Evolutionary conservation across 441 rosid species (phyloP), one percentile per base, ranked within the genome.

Genomic region (Daphne laureola): DNA sequence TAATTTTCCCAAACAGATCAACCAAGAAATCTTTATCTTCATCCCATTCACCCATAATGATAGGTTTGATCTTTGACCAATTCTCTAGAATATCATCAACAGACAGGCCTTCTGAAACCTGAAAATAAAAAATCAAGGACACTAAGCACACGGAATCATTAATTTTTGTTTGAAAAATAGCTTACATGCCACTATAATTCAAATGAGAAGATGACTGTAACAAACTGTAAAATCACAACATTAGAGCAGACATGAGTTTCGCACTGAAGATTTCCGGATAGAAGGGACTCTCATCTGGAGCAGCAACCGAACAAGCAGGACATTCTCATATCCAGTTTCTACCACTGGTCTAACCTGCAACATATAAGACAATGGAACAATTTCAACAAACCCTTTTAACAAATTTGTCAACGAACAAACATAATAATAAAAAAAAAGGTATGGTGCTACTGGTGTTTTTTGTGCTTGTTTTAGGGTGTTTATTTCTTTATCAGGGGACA

Each of bases 321-420:
- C 40, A 77, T 77, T 88, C 52, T 92, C 98, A 50, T 88, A 92
- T 31, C 96, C 96, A 56, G 95, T 92, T 75, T 88, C 98, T 61
- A 92, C 94, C 57, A 88, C 94, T 18, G 95, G 96, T 54, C 96
- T 77, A 56, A 92, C 86, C 98, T 88, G 66, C 71, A 63, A 67
- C n/a, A 54, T 16, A 52, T n/a, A 36, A 59, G 26, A 25, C 65
- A 64, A 60, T 47, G 31, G 63, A 64, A 60, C 44, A 56, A 45
- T 46, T 48, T 62, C 49, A 51, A 65, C 38, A 51, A 14, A 49
- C 38, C 17, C 21, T 31, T 31, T 3, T 1, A 27, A 3, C 35
- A 27, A 27, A 5, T 6, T 31, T 5, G 38, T 31, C 9, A 31
- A 31, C 7, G 38, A 7, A 31, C 38, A 31, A 9, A 31, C 9